These are phyloP conservation scores for Camellia sinensis DNA, from an alignment of 148 eudicot genomes.

Conservation along the genomic window DNA sequence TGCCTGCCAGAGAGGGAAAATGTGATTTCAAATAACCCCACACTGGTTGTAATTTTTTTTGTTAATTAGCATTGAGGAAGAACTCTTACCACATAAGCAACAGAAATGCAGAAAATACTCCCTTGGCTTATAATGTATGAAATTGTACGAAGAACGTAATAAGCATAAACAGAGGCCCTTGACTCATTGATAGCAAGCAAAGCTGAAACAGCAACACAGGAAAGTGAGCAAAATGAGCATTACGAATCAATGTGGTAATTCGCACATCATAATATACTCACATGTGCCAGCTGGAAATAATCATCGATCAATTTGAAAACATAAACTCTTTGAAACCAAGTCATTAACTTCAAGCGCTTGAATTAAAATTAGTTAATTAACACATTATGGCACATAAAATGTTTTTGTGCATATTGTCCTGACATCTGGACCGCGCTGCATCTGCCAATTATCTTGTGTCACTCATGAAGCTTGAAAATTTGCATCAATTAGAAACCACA, in stretches of 20 bases:
- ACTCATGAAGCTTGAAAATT: too few species aligned
- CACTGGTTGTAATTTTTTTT: not conserved
- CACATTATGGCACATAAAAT: not conserved
- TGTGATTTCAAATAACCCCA: not conserved
- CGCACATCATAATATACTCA: not conserved
- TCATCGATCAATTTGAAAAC: not conserved
- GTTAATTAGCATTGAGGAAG: slow-evolving; percentile 7
- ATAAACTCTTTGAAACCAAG: not conserved
- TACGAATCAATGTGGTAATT: not conserved
- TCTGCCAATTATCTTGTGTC: too few species aligned
- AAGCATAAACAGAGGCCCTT: slow-evolving; percentile 67
- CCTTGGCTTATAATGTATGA: slow-evolving; percentile 82
- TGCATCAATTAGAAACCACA: not conserved
- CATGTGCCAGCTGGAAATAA: not conserved
- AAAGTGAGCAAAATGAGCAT: slow-evolving; percentile 8
- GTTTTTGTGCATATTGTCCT: too few species aligned
- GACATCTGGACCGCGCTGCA: too few species aligned
- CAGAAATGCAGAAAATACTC: slow-evolving; percentile 89
- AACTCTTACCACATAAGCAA: slow-evolving; percentile 81
- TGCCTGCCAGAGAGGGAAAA: slow-evolving; percentile 43
- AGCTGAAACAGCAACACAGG: slow-evolving; percentile 38
- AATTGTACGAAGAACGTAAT: slow-evolving; percentile 68
- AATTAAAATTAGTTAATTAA: not conserved
- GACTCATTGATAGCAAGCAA: slow-evolving; percentile 66
- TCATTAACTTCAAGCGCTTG: not conserved